phyloP scores from a whole-genome alignment of 1,284 basidiomycete species.

The Dichomitus squalens region DNA sequence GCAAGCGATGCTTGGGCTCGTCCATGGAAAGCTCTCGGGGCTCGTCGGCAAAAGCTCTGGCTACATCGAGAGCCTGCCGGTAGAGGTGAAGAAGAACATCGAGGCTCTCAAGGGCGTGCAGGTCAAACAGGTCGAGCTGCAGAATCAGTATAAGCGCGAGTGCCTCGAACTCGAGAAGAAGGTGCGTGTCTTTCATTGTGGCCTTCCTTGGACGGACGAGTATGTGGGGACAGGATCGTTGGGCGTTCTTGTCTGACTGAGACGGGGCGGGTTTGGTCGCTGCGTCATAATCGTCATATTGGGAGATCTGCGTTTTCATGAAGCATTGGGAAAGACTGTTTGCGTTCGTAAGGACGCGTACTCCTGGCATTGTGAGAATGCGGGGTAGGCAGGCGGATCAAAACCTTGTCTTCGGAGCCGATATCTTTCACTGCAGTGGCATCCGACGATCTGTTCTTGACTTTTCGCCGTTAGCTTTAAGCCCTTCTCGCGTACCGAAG shows the following conservation, averaged over 20 bases:
- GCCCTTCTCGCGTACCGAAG: too few species aligned
- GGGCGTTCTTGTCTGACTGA: not conserved
- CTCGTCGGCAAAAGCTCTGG: slow-evolving; percentile 83
- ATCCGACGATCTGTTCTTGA: not conserved
- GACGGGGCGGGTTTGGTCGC: not conserved
- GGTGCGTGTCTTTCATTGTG: slow-evolving; percentile 47
- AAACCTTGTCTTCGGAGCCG: not conserved
- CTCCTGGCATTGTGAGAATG: not conserved
- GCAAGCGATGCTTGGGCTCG: slow-evolving; percentile 60
- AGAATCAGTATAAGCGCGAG: slow-evolving; percentile 96
- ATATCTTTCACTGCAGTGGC: not conserved
- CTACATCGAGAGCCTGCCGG: slow-evolving; percentile 86
- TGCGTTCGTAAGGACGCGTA: not conserved
- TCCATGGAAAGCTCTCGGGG: slow-evolving; percentile 64
- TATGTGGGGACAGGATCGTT: not conserved
- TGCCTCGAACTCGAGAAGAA: slow-evolving; percentile 97
- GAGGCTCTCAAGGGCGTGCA: slow-evolving; percentile 96
- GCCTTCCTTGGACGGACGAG: not conserved
- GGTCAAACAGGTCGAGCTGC: slow-evolving; percentile 90
- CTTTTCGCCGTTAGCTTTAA: not conserved
- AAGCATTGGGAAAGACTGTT: not conserved
- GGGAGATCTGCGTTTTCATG: not conserved
- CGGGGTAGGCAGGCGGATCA: not conserved
- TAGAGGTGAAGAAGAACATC: slow-evolving; percentile 82
- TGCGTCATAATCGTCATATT: not conserved